A percentile compares a stretch with the other conserved stretches of the same genome.
phyloP scores from a whole-genome alignment of 768 basidiomycete species.

The Russula olivacea region DNA sequence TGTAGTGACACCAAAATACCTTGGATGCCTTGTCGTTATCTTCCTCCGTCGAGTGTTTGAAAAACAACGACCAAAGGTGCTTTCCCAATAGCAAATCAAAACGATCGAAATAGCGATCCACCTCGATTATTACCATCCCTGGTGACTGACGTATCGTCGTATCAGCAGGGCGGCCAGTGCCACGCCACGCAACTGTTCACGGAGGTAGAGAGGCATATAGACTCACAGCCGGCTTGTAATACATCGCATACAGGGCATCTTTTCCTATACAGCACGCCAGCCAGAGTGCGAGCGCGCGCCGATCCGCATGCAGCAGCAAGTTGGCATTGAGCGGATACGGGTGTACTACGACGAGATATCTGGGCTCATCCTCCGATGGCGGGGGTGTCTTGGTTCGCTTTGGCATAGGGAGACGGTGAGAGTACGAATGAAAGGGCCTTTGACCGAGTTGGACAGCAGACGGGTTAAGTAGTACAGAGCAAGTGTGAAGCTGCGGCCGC shows the following conservation, averaged over 20 bases:
- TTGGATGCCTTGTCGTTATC: constrained; percentile 30
- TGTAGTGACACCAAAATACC: constrained; percentile 39
- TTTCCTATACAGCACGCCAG: constrained; percentile 38
- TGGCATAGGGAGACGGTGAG: constrained; percentile 17
- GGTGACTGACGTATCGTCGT: constrained; percentile 31
- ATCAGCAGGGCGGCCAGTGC: no score
- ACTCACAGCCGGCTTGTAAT: constrained; percentile 42
- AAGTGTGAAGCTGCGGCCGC: background rate
- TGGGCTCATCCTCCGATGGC: constrained; percentile 40
- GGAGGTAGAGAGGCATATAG: background rate
- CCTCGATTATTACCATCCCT: constrained; percentile 42
- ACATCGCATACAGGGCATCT: constrained; percentile 36
- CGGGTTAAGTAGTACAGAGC: background rate
- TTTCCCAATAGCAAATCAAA: constrained; percentile 38
- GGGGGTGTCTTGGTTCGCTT: constrained; percentile 41
- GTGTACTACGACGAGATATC: constrained; percentile 39
- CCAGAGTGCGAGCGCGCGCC: constrained; percentile 39
- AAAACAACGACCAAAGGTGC: constrained; percentile 40
- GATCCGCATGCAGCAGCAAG: constrained; percentile 37
- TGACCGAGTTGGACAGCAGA: background rate
- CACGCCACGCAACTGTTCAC: background rate
- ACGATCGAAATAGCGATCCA: constrained; percentile 31
- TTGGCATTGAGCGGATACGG: constrained; percentile 42
- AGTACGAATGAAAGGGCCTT: background rate
- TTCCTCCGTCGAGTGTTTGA: constrained; percentile 32